A percentile compares a stretch with the other conserved stretches of the same genome.
phyloP scores from a whole-genome alignment of 2,329 filamentous ascomycete species.

The Thielaviopsis ethacetica region DNA sequence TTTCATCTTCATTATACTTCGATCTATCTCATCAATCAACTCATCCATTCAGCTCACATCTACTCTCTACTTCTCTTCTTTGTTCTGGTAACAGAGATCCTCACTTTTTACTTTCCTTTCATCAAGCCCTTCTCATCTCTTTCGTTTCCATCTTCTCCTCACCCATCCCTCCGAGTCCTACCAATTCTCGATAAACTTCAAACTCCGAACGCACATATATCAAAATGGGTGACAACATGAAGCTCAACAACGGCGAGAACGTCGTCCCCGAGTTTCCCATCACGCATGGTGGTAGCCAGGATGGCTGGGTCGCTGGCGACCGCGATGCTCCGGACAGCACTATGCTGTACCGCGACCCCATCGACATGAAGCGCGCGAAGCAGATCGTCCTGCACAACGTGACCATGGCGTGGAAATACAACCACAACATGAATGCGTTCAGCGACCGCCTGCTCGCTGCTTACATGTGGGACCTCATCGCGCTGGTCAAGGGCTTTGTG shows the following conservation, averaged over 20 bases:
- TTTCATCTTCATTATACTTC: not conserved
- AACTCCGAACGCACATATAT: no score
- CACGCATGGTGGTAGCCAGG: not conserved
- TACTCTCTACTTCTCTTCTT: not conserved
- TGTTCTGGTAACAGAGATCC: not conserved
- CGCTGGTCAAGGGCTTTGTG: not conserved
- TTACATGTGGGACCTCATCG: conserved; percentile 5
- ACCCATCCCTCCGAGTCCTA: no score
- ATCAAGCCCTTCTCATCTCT: not conserved
- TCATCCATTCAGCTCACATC: not conserved
- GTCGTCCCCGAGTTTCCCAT: not conserved
- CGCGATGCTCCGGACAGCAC: conserved; percentile 1
- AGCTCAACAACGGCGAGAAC: not conserved
- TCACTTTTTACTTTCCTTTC: not conserved
- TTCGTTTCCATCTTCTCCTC: not conserved
- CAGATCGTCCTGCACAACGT: not conserved
- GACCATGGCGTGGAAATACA: not conserved
- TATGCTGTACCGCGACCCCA: conserved; percentile 1
- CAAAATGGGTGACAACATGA: not conserved
- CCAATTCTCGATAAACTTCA: no score
- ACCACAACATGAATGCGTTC: not conserved
- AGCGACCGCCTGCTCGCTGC: not conserved
- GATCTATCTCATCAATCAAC: not conserved
- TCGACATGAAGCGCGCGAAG: not conserved
- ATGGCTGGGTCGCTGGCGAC: conserved; percentile 3